Percentiles rank a stretch among this genome's conserved stretches.
These are phyloP conservation scores for Graphilbum fragrans DNA, from an alignment of 2,329 filamentous ascomycete genomes.

Conservation along the genomic window DNA sequence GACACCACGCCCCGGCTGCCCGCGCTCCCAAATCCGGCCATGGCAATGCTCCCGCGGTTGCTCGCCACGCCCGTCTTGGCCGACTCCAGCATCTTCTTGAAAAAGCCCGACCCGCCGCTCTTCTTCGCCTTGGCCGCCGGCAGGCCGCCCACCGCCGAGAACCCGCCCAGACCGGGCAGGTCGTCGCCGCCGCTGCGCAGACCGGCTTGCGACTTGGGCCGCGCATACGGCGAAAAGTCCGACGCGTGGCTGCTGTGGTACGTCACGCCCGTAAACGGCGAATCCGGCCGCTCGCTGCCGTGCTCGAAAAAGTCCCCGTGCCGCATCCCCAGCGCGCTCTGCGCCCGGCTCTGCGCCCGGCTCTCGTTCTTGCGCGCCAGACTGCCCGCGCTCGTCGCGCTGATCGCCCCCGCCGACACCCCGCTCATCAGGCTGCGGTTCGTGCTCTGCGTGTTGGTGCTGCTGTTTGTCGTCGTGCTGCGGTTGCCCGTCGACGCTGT, in stretches of 20 bases:
- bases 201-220: conserved; percentile 54
- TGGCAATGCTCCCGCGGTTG: conserved; percentile 72
- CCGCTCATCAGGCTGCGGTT: conserved; percentile 89
- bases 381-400: conserved; percentile 90
- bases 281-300: conserved; percentile 42
- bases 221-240: conserved; percentile 30
- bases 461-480: conserved; percentile 57
- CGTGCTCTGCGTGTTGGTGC: conserved; percentile 59
- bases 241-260: conserved; percentile 84
- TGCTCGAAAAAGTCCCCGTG: conserved; percentile 28
- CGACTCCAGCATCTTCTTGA: conserved; percentile 89
- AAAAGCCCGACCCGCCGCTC: conserved; percentile 54
- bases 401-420: conserved; percentile 78
- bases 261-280: conserved; percentile 65
- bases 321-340: conserved; percentile 52
- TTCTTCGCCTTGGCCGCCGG: conserved; percentile 58
- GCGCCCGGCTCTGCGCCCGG: conserved; percentile 39
- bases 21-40: conserved; percentile 31
- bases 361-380: conserved; percentile 62
- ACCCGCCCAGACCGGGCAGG: conserved; percentile 21
- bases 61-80: conserved; percentile 90
- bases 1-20: conserved; percentile 16
- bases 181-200: conserved; percentile 43
- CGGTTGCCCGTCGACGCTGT: conserved; percentile 63
- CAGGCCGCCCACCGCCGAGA: conserved; percentile 66